Conservation (phyloP, 352 stramenopile genomes). For the Phytopythium montanum region DNA sequence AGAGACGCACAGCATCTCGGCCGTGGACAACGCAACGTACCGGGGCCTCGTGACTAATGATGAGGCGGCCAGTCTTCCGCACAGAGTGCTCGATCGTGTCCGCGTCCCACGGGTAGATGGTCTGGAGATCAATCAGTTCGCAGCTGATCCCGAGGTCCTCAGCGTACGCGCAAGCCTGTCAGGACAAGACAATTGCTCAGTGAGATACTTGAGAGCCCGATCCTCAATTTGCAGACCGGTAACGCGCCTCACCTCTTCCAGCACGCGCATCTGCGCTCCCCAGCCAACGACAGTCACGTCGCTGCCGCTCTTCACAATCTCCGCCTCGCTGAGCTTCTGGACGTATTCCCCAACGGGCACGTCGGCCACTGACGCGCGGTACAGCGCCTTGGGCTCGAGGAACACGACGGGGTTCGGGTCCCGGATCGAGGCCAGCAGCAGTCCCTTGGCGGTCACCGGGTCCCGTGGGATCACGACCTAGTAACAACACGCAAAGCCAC, state of each 20-base stretch:
- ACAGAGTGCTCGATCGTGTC: conserved; percentile 94
- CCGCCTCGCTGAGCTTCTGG: conserved; percentile 92
- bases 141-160: conserved; percentile 93
- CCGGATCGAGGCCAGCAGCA: conserved; percentile 95
- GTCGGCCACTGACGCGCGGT: conserved; percentile 94
- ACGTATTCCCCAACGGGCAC: conserved; percentile 93
- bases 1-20: not conserved
- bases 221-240: not conserved
- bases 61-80: conserved; percentile 95
- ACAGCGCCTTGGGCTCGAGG: conserved; percentile 98
- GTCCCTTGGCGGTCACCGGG: conserved; percentile 93
- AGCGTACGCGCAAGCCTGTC: conserved; percentile 77
- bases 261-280: conserved; percentile 89
- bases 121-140: conserved; percentile 98
- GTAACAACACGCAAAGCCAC: not conserved
- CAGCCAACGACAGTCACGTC: conserved; percentile 97
- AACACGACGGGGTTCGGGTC: conserved; percentile 98
- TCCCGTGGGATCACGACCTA: conserved; percentile 94
- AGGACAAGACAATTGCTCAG: not conserved
- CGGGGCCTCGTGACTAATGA: conserved; percentile 97
- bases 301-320: conserved; percentile 89
- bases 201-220: not conserved
- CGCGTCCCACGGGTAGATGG: conserved; percentile 97
- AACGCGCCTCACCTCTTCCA: conserved; percentile 40
- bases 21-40: conserved; percentile 51